Evolutionary conservation across 768 basidiomycete species (phyloP), one percentile per base, ranked within the genome.

Genomic region (Lactarius vividus): DNA sequence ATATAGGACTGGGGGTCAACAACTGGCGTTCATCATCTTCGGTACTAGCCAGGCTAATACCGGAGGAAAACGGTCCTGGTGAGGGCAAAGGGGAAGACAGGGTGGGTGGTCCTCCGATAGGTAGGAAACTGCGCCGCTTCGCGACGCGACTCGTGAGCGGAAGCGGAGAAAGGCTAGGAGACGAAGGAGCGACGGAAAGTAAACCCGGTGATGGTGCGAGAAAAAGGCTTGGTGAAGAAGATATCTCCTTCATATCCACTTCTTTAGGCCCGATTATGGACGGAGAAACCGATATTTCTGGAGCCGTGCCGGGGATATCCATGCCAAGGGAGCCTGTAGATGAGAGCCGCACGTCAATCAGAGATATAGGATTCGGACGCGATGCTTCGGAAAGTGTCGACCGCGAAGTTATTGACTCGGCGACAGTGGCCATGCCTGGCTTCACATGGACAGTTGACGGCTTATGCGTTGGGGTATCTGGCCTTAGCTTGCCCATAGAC

Each of bases 401-500:
- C 13, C 49, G 26, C 10, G 56, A 28, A 15, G 70, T 59, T 28
- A 35, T 20, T 37, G 59, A 63, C 20, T 63, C 20, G 11, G 65
- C 61, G 54, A 59, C 72, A 31, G 44, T 67, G 35, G 42, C 62
- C 31, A 23, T 61, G 62, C 69, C 70, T 76, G 66, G 75, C 70
- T 75, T 70, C 70, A 75, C 71, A 77, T 78, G 69, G 11, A 78
- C 74, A 33, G 82, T 77, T 7, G 81, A 72, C 54, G 53, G 57
- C 18, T 62, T 56, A 3, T 65, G 33, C 3, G 66, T 72, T 33
- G 86, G 82, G 18, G 82, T 76, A 56, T 92, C 91, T n/a, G 78
- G 69, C 71, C 86, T 86, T 79, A 96, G 89, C 76, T 91, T 93
- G 16, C 94, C 89, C 93, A 96, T 96, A 7, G 94, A 96, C 94